Base-by-base conservation (phyloP, 768 basidiomycete species). In the Mycena polygramma region DNA sequence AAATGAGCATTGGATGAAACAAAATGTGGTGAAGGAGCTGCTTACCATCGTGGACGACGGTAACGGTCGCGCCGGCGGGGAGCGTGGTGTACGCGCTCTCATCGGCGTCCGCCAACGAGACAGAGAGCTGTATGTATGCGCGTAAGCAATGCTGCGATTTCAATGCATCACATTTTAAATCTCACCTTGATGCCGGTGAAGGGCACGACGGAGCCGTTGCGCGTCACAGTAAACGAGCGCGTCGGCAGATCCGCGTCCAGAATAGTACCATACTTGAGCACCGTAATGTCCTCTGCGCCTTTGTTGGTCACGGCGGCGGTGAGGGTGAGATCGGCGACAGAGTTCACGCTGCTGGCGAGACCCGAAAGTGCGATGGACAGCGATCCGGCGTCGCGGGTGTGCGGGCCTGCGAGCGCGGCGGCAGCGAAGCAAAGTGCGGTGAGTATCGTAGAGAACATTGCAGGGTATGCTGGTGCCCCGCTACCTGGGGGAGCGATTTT, bases 201-300 rank as follows among this genome's bases (percentile, higher is more conserved):
- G 17, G 77, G 59, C 43, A 85, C 84, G 4, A 73, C 75, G 22
- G 74, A 59, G 26, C 80, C 83, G 71, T 82, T 81, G 74, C 83
- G 83, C 52, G 79, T 83, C 69, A 86, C 80, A 10, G 73, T 76
- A 75, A 87, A 86, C 2, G 84, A 85, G 73, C 79, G 82, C 41
- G 84, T 85, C 7, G 84, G 83, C n/a, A 82, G 75, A 36, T 80
- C 75, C 48, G 77, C 78, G 75, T 86, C 84, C 63, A 86, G 80
- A 63, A 86, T 81, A 19, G 85, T 86, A n/a, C 79, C 83, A 71
- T 83, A 85, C 73, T 83, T 85, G 77, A 87, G 80, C 58, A 86
- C 73, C 76, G 82, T 85, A 72, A 85, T 77, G 54, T 75, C 74
- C 63, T 83, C 80, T 39, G 80, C 68, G 26, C 84, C 84, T 37